Conservation (phyloP, 306 rosid species). For the Acacia melanoxylon region DNA sequence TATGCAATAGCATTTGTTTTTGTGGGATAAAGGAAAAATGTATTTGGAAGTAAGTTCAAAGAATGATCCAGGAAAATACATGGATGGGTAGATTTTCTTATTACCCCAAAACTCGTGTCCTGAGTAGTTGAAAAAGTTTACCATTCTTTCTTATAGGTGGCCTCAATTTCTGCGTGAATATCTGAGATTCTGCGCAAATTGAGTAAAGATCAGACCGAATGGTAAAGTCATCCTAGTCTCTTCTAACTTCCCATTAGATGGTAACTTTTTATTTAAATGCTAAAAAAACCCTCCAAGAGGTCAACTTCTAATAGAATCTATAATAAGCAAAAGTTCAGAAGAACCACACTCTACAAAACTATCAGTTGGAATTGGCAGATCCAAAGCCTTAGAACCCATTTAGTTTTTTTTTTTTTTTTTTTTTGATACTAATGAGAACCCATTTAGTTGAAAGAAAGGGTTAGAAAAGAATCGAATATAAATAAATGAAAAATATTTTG, state of each 20-base stretch:
- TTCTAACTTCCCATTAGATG: no score
- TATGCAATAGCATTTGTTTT: background rate
- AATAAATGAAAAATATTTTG: no score
- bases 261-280: no score
- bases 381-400: background rate
- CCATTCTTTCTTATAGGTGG: no score
- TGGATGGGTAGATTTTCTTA: constrained; percentile 7
- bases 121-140: background rate
- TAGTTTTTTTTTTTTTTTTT: no score
- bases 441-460: no score
- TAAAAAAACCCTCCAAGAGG: background rate
- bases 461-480: no score
- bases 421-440: no score
- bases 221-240: no score
- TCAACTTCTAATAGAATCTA: background rate
- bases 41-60: background rate
- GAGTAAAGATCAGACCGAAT: no score
- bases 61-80: background rate
- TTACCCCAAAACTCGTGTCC: background rate
- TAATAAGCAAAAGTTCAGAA: background rate
- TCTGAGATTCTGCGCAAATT: background rate
- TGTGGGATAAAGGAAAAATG: background rate
- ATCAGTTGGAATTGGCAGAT: background rate
- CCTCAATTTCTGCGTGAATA: background rate
- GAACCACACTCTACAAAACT: background rate